These are phyloP conservation scores for Tetrapisispora phaffii DNA, from an alignment of 805 yeast genomes.

Conservation along the genomic window DNA sequence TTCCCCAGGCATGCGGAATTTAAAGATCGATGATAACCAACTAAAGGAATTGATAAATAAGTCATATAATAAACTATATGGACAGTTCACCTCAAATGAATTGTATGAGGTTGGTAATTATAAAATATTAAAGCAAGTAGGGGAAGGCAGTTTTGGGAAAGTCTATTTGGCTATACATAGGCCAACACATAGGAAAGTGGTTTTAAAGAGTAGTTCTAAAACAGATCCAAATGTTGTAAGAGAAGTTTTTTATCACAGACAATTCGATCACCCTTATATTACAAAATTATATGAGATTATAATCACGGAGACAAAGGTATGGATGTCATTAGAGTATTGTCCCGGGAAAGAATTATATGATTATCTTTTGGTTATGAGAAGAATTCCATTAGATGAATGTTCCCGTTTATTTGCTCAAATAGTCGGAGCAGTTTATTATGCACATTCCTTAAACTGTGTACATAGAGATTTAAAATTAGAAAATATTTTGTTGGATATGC, in stretches of 20 bases:
- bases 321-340: slow-evolving; percentile 88
- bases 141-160: slow-evolving; percentile 89
- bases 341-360: slow-evolving; percentile 71
- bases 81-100: slow-evolving; percentile 38
- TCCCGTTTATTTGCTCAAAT: slow-evolving; percentile 53
- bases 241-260: slow-evolving; percentile 81
- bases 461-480: slow-evolving; percentile 83
- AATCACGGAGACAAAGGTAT: slow-evolving; percentile 66
- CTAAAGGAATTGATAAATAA: slow-evolving; percentile 40
- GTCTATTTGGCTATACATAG: slow-evolving; percentile 78
- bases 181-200: slow-evolving; percentile 67
- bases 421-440: slow-evolving; percentile 48
- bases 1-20: slow-evolving; percentile 6
- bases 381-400: slow-evolving; percentile 43
- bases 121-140: slow-evolving; percentile 59
- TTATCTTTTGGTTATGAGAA: slow-evolving; percentile 43
- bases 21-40: slow-evolving; percentile 25
- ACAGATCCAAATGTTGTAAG: slow-evolving; percentile 80
- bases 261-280: slow-evolving; percentile 73
- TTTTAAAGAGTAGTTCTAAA: slow-evolving; percentile 68
- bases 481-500: slow-evolving; percentile 54
- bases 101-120: slow-evolving; percentile 74
- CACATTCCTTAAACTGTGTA: slow-evolving; percentile 67
- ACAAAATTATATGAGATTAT: slow-evolving; percentile 80
- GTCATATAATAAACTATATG: slow-evolving; percentile 51